Evolutionary conservation across 139 green algal genomes (phyloP), one percentile per base, ranked within the genome.

Genomic region (Chlorella sp.): DNA sequence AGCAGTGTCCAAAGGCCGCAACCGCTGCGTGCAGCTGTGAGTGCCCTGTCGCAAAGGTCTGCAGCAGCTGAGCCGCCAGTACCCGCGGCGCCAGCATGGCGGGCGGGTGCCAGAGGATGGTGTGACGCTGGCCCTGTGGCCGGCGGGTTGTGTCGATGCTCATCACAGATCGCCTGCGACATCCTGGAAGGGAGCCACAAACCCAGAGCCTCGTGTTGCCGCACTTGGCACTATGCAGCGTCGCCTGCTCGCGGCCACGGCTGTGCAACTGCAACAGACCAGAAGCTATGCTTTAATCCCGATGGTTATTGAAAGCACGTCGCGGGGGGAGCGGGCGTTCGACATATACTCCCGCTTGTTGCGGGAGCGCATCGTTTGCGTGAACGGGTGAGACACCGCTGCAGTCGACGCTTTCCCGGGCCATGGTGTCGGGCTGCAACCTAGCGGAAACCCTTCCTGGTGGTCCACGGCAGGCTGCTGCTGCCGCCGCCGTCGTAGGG

Each of bases 321-420:
- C 83, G 2, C 53, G 93, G 14, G 96, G 96, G 36, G 97, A 99
- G 87, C 91, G 97, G 3, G 97, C 96, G 0, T 99, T 99, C 79
- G 97, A 99, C 88, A 99, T 99, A 68, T 99, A 98, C 91, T 98
- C 95, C 9, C 86, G 97, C 28, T 92, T 99, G 32, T 92, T 99
- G 34, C 95, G 97, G 53, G 97, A 99, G 93, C 92, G 98, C 22
- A 99, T 99, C 36, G 88, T 99, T 0, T 97, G 94, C 69, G 69
- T 99, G 0, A 98, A 96, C 80, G 91, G 91, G 81, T 48, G 78
- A 60, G 78, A 28, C 14, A 1, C 21, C 1, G 37, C n/a, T 40
- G n/a, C 32, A 24, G 32, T 9, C 73, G 32, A 57, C 48, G 48
- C 48, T 57, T n/a, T n/a, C n/a, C n/a, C n/a, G n/a, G 48, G 48